Evolutionary conservation across 2,329 filamentous ascomycete genomes (phyloP).

Genomic region (Penicillium sp.): DNA sequence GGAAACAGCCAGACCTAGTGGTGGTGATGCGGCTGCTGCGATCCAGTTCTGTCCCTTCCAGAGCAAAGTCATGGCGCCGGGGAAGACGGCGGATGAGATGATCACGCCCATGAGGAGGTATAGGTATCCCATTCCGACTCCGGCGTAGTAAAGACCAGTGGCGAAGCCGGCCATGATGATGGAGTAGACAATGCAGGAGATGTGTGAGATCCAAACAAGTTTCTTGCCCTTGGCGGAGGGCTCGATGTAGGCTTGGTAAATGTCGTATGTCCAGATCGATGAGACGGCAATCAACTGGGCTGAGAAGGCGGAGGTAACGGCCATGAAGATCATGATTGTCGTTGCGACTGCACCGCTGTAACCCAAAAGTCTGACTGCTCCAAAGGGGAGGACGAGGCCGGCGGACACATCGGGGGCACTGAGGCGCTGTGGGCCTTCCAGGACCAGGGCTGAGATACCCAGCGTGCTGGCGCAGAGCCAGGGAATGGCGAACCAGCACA

Average conservation of each 20-base stretch:
- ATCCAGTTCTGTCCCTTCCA: conserved; percentile 77
- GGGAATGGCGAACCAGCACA: conserved; percentile 89
- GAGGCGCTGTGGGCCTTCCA: conserved; percentile 74
- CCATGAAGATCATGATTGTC: conserved; percentile 81
- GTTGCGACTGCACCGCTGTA: conserved; percentile 74
- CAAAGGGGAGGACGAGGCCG: conserved; percentile 78
- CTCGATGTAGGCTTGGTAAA: conserved; percentile 83
- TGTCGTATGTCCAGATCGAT: conserved; percentile 81
- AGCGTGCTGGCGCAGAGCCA: conserved; percentile 86
- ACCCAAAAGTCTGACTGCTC: conserved; percentile 76
- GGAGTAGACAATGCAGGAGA: conserved; percentile 68
- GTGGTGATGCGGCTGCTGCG: conserved; percentile 65
- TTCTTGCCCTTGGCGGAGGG: conserved; percentile 68
- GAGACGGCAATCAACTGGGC: conserved; percentile 83
- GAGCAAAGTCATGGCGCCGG: conserved; percentile 71
- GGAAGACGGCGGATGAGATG: conserved; percentile 78
- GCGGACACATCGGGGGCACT: conserved; percentile 68
- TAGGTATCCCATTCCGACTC: conserved; percentile 81
- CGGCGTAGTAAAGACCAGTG: conserved; percentile 67
- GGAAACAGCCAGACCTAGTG: conserved; percentile 64
- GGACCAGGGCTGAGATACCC: conserved; percentile 73
- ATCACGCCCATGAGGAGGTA: conserved; percentile 91
- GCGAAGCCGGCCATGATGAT: conserved; percentile 73
- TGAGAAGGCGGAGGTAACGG: conserved; percentile 77
- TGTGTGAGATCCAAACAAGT: conserved; percentile 75